phyloP scores from a whole-genome alignment of 2,329 filamentous ascomycete genomes.

The Hypoxylon sp. region DNA sequence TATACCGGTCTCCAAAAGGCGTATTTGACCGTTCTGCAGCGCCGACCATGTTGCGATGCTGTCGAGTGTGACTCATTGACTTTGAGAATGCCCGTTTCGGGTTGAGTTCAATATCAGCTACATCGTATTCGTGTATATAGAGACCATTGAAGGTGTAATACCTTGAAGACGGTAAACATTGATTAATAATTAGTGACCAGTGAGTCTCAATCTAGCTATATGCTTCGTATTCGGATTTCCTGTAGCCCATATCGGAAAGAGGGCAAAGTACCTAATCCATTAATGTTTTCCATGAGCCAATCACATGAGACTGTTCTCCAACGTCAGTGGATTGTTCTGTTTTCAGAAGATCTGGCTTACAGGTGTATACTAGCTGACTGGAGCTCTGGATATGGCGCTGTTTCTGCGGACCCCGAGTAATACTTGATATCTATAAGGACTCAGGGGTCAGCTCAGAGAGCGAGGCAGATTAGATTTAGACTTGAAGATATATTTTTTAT shows the following conservation, averaged over 20 bases:
- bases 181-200: background rate
- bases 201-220: constrained; percentile 4
- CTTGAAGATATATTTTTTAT: constrained; percentile 3
- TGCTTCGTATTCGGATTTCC: constrained; percentile 22
- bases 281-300: constrained; percentile 4
- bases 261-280: constrained; percentile 3
- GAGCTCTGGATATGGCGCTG: background rate
- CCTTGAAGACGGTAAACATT: background rate
- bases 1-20: constrained; percentile 1
- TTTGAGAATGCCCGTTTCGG: background rate
- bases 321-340: constrained; percentile 1
- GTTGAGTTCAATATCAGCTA: background rate
- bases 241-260: background rate
- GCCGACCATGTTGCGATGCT: background rate
- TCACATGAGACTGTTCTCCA: constrained; percentile 9
- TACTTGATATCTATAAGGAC: background rate
- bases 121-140: constrained; percentile 20
- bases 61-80: constrained; percentile 14
- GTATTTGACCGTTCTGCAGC: background rate
- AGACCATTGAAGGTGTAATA: background rate
- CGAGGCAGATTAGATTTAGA: background rate
- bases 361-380: background rate
- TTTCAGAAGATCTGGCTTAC: too few species aligned
- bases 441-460: background rate
- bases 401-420: background rate